Conservation (phyloP, 225 moss, liverwort and hornwort species). For the Takakia lepidozioides region DNA sequence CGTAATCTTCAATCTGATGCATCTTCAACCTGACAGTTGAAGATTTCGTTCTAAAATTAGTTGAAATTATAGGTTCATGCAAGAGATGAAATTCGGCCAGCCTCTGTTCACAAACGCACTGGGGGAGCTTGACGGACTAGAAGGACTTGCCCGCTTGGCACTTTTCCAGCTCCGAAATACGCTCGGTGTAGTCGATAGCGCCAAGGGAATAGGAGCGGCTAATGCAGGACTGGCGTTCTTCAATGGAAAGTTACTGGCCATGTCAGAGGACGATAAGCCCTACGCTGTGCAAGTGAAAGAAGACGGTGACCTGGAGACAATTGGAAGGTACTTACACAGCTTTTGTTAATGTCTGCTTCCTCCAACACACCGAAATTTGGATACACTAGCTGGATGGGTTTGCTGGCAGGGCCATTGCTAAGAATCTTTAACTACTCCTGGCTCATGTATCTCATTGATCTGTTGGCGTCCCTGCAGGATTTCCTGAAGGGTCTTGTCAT, state of each 20-base stretch:
- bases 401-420: no score
- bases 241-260: conserved; percentile 41
- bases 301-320: conserved; percentile 42
- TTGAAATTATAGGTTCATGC: conserved; percentile 14
- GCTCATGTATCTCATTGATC: no score
- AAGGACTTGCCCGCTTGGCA: conserved; percentile 43
- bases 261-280: conserved; percentile 68
- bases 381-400: no score
- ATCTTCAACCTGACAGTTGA: background rate
- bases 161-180: conserved; percentile 12
- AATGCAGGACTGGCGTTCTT: conserved; percentile 55
- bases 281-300: conserved; percentile 32
- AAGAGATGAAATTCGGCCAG: conserved; percentile 31
- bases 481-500: no score
- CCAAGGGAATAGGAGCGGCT: conserved; percentile 37
- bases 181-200: conserved; percentile 25
- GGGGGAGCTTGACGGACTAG: conserved; percentile 43
- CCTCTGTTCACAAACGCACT: conserved; percentile 40
- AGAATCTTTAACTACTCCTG: no score
- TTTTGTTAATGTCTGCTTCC: no score
- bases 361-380: no score
- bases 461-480: no score
- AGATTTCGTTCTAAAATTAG: background rate
- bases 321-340: conserved; percentile 40
- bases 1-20: no score